A percentile compares a stretch with the other conserved stretches of the same genome.
These are phyloP conservation scores for Mycena metata DNA, from an alignment of 768 basidiomycete species.

Conservation along the genomic window DNA sequence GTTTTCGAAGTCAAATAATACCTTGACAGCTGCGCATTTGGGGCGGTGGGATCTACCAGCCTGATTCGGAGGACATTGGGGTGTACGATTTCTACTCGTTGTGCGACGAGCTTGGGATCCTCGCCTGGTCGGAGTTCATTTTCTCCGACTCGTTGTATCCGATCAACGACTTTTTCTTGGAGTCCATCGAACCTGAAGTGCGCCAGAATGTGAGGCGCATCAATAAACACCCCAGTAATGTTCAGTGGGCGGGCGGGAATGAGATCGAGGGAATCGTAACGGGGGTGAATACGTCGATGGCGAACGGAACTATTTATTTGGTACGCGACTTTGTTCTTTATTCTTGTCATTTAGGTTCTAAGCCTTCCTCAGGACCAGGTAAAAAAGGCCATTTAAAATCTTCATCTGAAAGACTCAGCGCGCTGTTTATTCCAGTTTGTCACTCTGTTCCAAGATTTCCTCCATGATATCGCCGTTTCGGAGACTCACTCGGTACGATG, in stretches of 20 bases:
- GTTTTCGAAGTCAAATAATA: neutral
- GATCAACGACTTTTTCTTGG: conserved; percentile 66
- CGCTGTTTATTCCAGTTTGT: conserved; percentile 59
- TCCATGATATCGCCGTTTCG: conserved; percentile 61
- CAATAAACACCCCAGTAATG: conserved; percentile 69
- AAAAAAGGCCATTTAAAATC: too few relatives aligned
- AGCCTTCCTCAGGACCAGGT: conserved; percentile 31
- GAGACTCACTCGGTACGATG: conserved; percentile 65
- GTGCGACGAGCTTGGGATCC: conserved; percentile 72
- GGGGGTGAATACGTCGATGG: conserved; percentile 48
- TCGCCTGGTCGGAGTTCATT: conserved; percentile 74
- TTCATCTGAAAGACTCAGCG: too few relatives aligned
- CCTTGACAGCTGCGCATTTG: conserved; percentile 69
- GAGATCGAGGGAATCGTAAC: conserved; percentile 70
- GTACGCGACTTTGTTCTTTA: conserved; percentile 45
- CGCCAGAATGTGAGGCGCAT: conserved; percentile 68
- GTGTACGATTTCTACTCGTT: conserved; percentile 69
- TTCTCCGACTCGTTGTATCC: conserved; percentile 71
- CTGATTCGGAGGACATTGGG: conserved; percentile 57
- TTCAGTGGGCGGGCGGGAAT: conserved; percentile 73
- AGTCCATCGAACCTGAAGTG: conserved; percentile 66
- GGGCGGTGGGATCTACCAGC: conserved; percentile 70
- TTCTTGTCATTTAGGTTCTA: neutral
- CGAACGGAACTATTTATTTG: conserved; percentile 62
- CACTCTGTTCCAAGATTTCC: conserved; percentile 64